Percentiles rank a stretch among this genome's conserved stretches.
Evolutionary conservation across 257 asterid genomes (phyloP).

Genomic region (Verbena officinalis): DNA sequence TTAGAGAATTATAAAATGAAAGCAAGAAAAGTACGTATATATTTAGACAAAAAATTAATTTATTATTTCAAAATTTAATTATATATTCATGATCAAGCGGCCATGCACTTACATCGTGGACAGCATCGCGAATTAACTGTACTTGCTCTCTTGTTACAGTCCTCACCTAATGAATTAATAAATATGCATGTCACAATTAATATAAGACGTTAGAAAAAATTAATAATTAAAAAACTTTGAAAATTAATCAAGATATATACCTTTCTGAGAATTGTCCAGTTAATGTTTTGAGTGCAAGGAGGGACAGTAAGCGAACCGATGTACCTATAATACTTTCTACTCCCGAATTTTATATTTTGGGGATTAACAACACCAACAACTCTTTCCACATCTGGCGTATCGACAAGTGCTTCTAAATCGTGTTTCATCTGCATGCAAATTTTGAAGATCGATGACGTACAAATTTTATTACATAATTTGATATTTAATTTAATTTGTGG

Average conservation of each 20-base stretch:
- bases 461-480: too few relatives aligned
- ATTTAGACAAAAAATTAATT: too few relatives aligned
- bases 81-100: too few relatives aligned
- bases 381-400: constrained; percentile 33
- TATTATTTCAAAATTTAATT: not conserved
- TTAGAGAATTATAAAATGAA: not conserved
- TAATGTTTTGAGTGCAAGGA: constrained; percentile 66
- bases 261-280: constrained; percentile 63
- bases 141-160: constrained; percentile 59
- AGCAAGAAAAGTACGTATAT: not conserved
- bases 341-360: constrained; percentile 39
- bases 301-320: constrained; percentile 77
- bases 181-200: not conserved
- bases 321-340: constrained; percentile 64
- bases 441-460: too few relatives aligned
- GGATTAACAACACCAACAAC: constrained; percentile 53
- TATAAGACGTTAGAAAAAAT: not conserved
- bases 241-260: constrained; percentile 29
- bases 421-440: constrained; percentile 36
- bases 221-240: not conserved
- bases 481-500: too few relatives aligned
- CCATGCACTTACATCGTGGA: constrained; percentile 47
- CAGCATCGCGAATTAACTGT: constrained; percentile 56
- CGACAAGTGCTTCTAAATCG: constrained; percentile 33
- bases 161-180: constrained; percentile 45